Percentiles rank a stretch among this genome's conserved stretches.
Evolutionary conservation across 345 rosid genomes (phyloP).

Genomic region (Citrus hindsii): DNA sequence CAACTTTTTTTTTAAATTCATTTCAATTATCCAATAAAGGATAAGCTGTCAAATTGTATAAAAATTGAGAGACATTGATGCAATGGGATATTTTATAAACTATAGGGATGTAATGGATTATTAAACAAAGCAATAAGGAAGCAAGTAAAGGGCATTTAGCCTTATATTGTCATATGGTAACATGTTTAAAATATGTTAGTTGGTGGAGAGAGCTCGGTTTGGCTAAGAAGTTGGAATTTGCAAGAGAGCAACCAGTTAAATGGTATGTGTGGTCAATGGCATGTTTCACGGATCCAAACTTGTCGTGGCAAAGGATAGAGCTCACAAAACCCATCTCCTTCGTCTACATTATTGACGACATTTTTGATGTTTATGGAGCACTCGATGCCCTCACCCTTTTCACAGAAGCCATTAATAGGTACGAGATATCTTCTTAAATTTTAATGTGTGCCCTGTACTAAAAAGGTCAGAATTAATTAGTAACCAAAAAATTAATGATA

Average conservation of each 20-base stretch:
- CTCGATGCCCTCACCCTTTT: conserved; percentile 46
- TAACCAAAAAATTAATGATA: neutral
- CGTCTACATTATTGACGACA: conserved; percentile 49
- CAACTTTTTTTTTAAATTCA: no score
- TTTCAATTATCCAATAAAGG: no score
- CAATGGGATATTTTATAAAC: no score
- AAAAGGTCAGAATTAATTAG: no score
- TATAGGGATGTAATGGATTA: no score
- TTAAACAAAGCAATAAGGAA: no score
- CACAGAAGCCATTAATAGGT: conserved; percentile 42
- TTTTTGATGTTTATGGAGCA: conserved; percentile 43
- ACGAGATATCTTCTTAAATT: neutral
- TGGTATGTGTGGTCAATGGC: conserved; percentile 53
- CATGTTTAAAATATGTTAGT: conserved; percentile 14
- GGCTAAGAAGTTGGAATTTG: conserved; percentile 37
- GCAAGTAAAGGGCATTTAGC: no score
- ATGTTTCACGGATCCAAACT: conserved; percentile 40
- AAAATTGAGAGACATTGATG: no score
- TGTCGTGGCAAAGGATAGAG: conserved; percentile 41
- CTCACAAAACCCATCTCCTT: conserved; percentile 51
- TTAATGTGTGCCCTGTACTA: no score
- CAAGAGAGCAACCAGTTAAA: conserved; percentile 52
- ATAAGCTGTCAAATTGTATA: no score
- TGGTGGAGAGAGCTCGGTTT: conserved; percentile 62
- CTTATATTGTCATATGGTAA: no score